Percentiles rank a stretch among this genome's conserved stretches.
These are phyloP conservation scores for Taphrina wiesneri DNA, from an alignment of 1,139 yeast genomes.

Conservation along the genomic window DNA sequence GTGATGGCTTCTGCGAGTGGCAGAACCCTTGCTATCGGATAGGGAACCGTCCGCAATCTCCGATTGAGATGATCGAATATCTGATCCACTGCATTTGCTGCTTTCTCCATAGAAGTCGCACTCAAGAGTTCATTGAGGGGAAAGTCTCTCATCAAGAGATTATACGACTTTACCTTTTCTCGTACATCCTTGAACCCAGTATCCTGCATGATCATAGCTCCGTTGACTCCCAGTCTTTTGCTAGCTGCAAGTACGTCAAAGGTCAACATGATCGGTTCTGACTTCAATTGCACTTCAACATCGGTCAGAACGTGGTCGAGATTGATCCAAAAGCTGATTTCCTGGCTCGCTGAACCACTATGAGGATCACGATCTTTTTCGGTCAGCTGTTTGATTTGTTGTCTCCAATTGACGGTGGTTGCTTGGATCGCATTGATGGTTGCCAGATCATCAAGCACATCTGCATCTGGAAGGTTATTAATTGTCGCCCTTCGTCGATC, in stretches of 20 bases:
- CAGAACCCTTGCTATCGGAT: slow-evolving; percentile 67
- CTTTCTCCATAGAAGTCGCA: slow-evolving; percentile 52
- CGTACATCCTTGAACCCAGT: slow-evolving; percentile 66
- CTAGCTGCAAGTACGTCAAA: slow-evolving; percentile 65
- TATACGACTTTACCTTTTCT: slow-evolving; percentile 48
- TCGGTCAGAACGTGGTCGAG: slow-evolving; percentile 63
- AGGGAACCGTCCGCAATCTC: slow-evolving; percentile 59
- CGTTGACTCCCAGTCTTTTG: slow-evolving; percentile 71
- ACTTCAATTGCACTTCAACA: slow-evolving; percentile 60
- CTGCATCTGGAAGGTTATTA: slow-evolving; percentile 45
- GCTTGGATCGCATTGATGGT: slow-evolving; percentile 67
- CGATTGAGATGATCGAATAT: slow-evolving; percentile 64
- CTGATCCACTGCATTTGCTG: slow-evolving; percentile 52
- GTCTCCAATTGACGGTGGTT: slow-evolving; percentile 72
- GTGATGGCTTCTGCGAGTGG: slow-evolving; percentile 65
- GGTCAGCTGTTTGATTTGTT: slow-evolving; percentile 61
- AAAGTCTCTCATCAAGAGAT: slow-evolving; percentile 66
- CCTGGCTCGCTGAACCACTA: slow-evolving; percentile 67
- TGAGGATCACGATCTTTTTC: slow-evolving; percentile 54
- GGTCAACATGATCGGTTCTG: slow-evolving; percentile 59
- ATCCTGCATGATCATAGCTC: slow-evolving; percentile 58
- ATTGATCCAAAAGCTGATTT: slow-evolving; percentile 76
- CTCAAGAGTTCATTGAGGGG: slow-evolving; percentile 65
- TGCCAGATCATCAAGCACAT: slow-evolving; percentile 53
- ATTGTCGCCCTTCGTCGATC: slow-evolving; percentile 43